A percentile compares a stretch with the other conserved stretches of the same genome.
These are phyloP conservation scores for Metarhizium humberi DNA, from an alignment of 2,329 filamentous ascomycete genomes.

Conservation along the genomic window DNA sequence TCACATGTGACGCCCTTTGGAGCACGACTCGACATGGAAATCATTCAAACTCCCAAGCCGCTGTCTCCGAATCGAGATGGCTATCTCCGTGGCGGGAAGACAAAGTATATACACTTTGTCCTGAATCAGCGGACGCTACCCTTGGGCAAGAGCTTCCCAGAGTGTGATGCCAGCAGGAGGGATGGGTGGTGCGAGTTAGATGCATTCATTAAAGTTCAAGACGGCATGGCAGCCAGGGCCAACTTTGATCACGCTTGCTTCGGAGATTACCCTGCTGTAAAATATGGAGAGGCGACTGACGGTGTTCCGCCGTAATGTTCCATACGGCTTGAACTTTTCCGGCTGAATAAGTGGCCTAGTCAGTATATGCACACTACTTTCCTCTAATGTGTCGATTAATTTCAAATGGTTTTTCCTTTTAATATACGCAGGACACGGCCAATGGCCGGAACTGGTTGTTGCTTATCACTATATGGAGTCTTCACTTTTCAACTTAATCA, in stretches of 20 bases:
- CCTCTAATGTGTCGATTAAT: background rate
- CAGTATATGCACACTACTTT: background rate
- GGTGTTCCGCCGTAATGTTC: conserved; percentile 19
- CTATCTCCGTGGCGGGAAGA: conserved; percentile 44
- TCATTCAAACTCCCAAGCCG: conserved; percentile 59
- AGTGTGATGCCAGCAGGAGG: conserved; percentile 51
- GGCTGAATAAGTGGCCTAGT: background rate
- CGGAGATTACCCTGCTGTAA: conserved; percentile 35
- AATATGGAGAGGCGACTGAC: conserved; percentile 30
- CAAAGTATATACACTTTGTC: conserved; percentile 64
- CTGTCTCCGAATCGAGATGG: conserved; percentile 44
- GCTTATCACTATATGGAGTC: no score
- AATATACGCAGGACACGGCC: background rate
- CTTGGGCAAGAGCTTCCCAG: conserved; percentile 53
- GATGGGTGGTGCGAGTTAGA: conserved; percentile 72
- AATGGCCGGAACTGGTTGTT: no score
- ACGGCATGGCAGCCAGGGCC: conserved; percentile 46
- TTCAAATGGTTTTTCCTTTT: background rate
- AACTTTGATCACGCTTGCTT: conserved; percentile 59
- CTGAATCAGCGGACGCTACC: conserved; percentile 67
- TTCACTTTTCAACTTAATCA: background rate
- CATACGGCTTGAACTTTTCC: background rate
- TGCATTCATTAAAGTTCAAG: conserved; percentile 55
- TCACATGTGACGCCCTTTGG: conserved; percentile 63
- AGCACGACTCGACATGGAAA: conserved; percentile 62